Evolutionary conservation across 345 rosid genomes (phyloP).

Genomic region (Populus ilicifolia): DNA sequence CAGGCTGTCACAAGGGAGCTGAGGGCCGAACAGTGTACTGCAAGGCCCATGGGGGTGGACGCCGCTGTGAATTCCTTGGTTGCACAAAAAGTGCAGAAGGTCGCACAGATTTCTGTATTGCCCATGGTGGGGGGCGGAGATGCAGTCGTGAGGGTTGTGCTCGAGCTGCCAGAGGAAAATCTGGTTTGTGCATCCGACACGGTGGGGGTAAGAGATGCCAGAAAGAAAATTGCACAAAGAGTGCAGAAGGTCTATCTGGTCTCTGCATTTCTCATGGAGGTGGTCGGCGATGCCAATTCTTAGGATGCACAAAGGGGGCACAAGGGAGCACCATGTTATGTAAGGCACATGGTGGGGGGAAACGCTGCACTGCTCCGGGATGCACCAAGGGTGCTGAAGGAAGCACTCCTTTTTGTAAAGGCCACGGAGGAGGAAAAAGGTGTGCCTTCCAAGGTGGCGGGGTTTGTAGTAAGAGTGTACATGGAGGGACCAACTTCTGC

Average conservation of each 20-base stretch:
- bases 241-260: conserved; percentile 97
- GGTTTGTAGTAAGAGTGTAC: conserved; percentile 87
- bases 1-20: conserved; percentile 92
- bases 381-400: conserved; percentile 99
- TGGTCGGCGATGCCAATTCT: conserved; percentile 80
- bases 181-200: conserved; percentile 90
- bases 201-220: conserved; percentile 99
- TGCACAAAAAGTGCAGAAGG: conserved; percentile 99
- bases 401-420: conserved; percentile 93
- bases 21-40: conserved; percentile 97
- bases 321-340: conserved; percentile 99
- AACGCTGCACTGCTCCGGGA: conserved; percentile 68
- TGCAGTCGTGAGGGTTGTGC: conserved; percentile 76
- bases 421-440: conserved; percentile 97
- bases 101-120: conserved; percentile 88
- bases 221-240: conserved; percentile 77
- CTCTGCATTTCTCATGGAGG: conserved; percentile 97
- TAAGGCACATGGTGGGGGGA: conserved; percentile 98
- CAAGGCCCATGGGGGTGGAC: conserved; percentile 98
- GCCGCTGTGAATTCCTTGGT: conserved; percentile 89
- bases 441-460: conserved; percentile 82
- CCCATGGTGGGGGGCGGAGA: conserved; percentile 97
- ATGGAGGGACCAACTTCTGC: conserved; percentile 96
- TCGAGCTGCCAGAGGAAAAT: conserved; percentile 94
- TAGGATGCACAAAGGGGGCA: conserved; percentile 88